phyloP scores from a whole-genome alignment of 1,284 basidiomycete species.

The Apiotrichum brassicae region DNA sequence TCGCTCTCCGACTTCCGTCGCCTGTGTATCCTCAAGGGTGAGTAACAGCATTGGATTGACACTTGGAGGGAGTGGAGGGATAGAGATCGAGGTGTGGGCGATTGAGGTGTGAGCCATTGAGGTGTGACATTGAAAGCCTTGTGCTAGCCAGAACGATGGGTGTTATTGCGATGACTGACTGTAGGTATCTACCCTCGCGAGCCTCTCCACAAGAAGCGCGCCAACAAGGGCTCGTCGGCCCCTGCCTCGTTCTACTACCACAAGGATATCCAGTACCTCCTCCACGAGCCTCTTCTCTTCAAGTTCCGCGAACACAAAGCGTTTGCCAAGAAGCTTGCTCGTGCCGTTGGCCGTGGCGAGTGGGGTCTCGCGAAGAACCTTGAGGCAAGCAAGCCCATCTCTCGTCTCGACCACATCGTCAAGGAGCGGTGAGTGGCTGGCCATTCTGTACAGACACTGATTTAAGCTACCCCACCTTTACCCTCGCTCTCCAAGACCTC shows the following conservation, averaged over 20 bases:
- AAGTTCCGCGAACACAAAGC: constrained; percentile 97
- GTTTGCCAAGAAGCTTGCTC: constrained; percentile 93
- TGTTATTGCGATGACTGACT: too few relatives aligned
- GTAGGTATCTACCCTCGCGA: constrained; percentile 97
- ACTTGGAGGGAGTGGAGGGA: too few relatives aligned
- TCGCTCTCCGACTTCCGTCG: constrained; percentile 95
- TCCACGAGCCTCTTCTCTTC: constrained; percentile 93
- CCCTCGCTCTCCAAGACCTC: constrained; percentile 90
- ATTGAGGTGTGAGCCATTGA: too few relatives aligned
- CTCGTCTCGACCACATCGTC: constrained; percentile 90
- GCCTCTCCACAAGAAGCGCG: constrained; percentile 83
- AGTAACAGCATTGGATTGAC: constrained; percentile 19
- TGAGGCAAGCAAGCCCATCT: constrained; percentile 84
- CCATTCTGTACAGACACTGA: background rate
- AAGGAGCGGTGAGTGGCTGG: constrained; percentile 63
- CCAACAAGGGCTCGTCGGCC: constrained; percentile 95
- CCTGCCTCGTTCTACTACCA: constrained; percentile 98
- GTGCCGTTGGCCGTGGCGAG: constrained; percentile 87
- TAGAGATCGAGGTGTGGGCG: too few relatives aligned
- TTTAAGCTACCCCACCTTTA: constrained; percentile 78
- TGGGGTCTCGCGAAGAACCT: constrained; percentile 92
- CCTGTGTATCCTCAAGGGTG: constrained; percentile 96
- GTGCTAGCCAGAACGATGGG: too few relatives aligned
- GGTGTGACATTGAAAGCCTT: too few relatives aligned
- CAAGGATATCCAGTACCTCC: constrained; percentile 96